phyloP scores from a whole-genome alignment of 139 green algal species.

The Pleodorina starrii region DNA sequence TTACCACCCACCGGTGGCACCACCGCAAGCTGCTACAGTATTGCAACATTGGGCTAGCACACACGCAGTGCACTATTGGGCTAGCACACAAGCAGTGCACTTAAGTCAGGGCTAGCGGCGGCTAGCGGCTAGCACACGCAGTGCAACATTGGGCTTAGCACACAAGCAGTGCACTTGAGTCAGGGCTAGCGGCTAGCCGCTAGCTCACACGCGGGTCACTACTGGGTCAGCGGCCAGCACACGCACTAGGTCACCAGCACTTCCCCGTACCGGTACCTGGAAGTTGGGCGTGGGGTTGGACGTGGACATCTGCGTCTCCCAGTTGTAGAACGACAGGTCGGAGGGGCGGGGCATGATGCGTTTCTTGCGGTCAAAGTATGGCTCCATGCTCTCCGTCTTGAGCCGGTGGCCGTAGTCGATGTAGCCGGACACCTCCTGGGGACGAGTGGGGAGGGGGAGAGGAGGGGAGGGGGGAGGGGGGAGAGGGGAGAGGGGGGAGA shows the following conservation, averaged over 20 bases:
- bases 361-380: constrained; percentile 84
- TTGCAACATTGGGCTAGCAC: too few species aligned
- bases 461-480: too few species aligned
- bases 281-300: constrained; percentile 90
- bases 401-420: constrained; percentile 90
- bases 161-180: too few species aligned
- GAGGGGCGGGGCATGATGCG: constrained; percentile 84
- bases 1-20: too few species aligned
- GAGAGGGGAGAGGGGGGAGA: too few species aligned
- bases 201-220: background rate
- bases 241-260: background rate
- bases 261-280: constrained; percentile 64
- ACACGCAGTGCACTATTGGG: too few species aligned
- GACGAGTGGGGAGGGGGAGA: background rate
- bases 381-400: constrained; percentile 80
- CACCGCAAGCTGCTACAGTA: too few species aligned
- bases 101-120: too few species aligned
- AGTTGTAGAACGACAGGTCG: constrained; percentile 95
- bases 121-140: too few species aligned
- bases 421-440: constrained; percentile 88
- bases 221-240: background rate
- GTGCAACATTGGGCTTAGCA: too few species aligned
- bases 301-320: constrained; percentile 89
- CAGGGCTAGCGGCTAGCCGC: background rate
- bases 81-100: background rate